Evolutionary conservation across 2,329 filamentous ascomycete genomes (phyloP).

Genomic region (Ophiostoma novo-ulmi): DNA sequence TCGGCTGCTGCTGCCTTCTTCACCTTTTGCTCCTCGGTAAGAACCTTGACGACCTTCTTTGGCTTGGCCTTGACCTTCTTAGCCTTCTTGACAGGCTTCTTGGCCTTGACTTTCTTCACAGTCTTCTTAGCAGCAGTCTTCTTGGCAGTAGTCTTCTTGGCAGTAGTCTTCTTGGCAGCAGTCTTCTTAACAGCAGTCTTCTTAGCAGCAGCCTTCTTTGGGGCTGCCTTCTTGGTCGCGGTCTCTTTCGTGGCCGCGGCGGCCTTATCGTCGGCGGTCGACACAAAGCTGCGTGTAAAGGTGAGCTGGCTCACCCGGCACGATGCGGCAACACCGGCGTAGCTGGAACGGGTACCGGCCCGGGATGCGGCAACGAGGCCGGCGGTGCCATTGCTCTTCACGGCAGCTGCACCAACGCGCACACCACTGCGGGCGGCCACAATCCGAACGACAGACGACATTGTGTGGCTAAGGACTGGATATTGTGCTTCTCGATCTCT

Average conservation of each 20-base stretch:
- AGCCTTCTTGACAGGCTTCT: conserved; percentile 20
- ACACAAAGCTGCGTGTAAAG: conserved; percentile 21
- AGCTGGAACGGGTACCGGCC: neutral
- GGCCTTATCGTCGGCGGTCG: conserved; percentile 15
- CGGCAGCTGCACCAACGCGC: conserved; percentile 12
- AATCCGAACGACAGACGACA: conserved; percentile 26
- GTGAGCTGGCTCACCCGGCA: neutral
- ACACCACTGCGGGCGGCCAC: conserved; percentile 19
- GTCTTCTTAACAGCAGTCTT: conserved; percentile 27
- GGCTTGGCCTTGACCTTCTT: conserved; percentile 30
- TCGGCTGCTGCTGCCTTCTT: neutral
- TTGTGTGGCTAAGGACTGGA: conserved; percentile 3
- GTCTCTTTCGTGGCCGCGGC: neutral
- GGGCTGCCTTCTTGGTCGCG: conserved; percentile 28
- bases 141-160: conserved; percentile 20
- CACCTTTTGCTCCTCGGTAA: conserved; percentile 39
- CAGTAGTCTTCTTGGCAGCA: neutral
- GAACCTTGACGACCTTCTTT: conserved; percentile 29
- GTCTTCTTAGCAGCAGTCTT: conserved; percentile 27
- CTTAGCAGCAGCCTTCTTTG: conserved; percentile 7
- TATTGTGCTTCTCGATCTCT: neutral
- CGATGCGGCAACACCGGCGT: neutral
- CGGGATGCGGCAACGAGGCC: conserved; percentile 1
- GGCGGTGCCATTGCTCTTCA: neutral
- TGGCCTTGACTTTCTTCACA: conserved; percentile 17